These are phyloP conservation scores for Coemansia sp. DNA, from an alignment of 371 early-diverging fungal genomes.

Conservation along the genomic window DNA sequence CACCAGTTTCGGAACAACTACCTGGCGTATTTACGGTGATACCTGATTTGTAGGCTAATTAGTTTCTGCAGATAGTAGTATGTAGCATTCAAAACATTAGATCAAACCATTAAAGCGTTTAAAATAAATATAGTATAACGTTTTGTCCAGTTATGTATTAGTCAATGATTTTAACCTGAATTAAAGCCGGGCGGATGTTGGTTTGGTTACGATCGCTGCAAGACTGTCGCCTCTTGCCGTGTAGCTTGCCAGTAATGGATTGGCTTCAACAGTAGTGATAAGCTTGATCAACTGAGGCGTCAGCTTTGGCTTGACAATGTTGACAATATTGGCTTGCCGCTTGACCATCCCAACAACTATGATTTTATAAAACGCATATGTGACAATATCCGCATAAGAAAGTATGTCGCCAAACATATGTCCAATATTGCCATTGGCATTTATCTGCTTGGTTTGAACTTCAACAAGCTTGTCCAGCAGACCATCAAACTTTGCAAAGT, in stretches of 20 bases:
- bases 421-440: conserved; percentile 47
- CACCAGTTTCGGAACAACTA: background rate
- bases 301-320: conserved; percentile 3
- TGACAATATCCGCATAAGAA: conserved; percentile 36
- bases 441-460: conserved; percentile 31
- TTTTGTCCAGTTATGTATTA: too few relatives aligned
- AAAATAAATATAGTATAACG: too few relatives aligned
- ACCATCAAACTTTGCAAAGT: background rate
- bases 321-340: background rate
- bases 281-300: conserved; percentile 33
- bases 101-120: too few relatives aligned
- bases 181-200: too few relatives aligned
- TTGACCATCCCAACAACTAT: background rate
- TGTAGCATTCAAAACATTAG: too few relatives aligned
- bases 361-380: conserved; percentile 28
- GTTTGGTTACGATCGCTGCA: background rate
- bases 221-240: background rate
- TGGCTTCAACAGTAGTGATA: conserved; percentile 8
- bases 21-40: conserved; percentile 51
- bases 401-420: conserved; percentile 44
- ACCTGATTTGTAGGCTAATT: conserved; percentile 47
- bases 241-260: background rate
- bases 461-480: conserved; percentile 16
- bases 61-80: conserved; percentile 10
- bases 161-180: too few relatives aligned